Percentiles rank a stretch among this genome's conserved stretches.
These are phyloP conservation scores for Anthracocystis setariae DNA, from an alignment of 1,284 basidiomycete species.

Conservation along the genomic window DNA sequence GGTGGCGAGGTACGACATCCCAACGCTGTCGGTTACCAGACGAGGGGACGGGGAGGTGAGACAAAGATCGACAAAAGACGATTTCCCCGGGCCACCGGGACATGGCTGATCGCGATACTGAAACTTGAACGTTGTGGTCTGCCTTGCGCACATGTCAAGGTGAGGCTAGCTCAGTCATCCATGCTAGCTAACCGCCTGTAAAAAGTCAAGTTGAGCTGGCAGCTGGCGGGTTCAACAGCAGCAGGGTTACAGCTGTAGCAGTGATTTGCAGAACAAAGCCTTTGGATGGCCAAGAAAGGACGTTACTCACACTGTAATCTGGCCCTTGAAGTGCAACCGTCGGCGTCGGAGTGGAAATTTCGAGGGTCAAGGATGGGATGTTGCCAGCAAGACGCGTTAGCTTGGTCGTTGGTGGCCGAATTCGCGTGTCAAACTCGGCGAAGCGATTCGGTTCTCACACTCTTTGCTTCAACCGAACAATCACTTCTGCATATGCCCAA, in stretches of 20 bases:
- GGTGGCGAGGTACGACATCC: no score
- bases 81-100: neutral
- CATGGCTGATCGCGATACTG: neutral
- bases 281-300: neutral
- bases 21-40: no score
- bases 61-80: conserved; percentile 1
- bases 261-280: no score
- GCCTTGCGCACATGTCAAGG: no score
- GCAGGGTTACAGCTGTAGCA: neutral
- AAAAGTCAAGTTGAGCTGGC: no score
- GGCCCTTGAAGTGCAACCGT: conserved; percentile 2
- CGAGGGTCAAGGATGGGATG: neutral
- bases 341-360: conserved; percentile 21
- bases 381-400: conserved; percentile 10
- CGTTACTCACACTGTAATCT: no score
- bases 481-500: no score
- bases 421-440: neutral
- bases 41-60: neutral
- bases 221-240: no score
- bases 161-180: no score
- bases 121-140: no score
- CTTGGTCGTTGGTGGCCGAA: no score
- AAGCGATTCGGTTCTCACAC: neutral
- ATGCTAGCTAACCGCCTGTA: no score
- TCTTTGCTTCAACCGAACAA: neutral